phyloP scores from a whole-genome alignment of 176 grass and related monocot species.

The Oryza officinalis region DNA sequence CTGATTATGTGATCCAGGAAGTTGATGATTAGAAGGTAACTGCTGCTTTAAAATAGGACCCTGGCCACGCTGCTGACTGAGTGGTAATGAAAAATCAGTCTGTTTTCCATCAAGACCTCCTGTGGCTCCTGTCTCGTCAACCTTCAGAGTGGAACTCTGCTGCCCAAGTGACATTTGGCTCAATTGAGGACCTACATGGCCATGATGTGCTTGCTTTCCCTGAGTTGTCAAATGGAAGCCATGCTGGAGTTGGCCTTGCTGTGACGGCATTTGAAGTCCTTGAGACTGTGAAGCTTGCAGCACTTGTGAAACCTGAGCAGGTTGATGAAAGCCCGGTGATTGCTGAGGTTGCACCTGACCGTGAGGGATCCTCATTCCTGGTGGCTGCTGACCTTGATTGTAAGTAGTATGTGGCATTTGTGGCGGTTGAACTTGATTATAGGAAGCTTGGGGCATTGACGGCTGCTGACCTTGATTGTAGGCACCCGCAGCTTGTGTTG shows the following conservation, averaged over 20 bases:
- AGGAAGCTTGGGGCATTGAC: constrained; percentile 25
- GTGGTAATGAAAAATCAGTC: constrained; percentile 51
- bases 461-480: constrained; percentile 43
- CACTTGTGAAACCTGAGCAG: constrained; percentile 36
- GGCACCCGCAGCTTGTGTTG: neutral
- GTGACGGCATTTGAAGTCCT: constrained; percentile 46
- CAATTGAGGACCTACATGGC: constrained; percentile 30
- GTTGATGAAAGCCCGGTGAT: constrained; percentile 40
- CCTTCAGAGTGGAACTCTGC: constrained; percentile 40
- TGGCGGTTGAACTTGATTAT: constrained; percentile 50
- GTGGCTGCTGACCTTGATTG: constrained; percentile 55
- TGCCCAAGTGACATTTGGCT: constrained; percentile 48
- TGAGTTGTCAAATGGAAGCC: constrained; percentile 34
- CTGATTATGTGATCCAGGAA: constrained; percentile 40
- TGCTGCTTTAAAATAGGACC: constrained; percentile 34
- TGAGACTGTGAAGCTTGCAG: constrained; percentile 46
- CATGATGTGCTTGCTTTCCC: constrained; percentile 43
- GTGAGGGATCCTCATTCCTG: constrained; percentile 44
- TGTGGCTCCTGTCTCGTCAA: constrained; percentile 31
- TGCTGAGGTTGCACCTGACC: constrained; percentile 57
- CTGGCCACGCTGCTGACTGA: constrained; percentile 50
- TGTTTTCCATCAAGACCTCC: constrained; percentile 51
- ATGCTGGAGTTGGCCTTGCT: constrained; percentile 51
- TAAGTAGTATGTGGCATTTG: constrained; percentile 48
- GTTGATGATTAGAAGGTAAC: constrained; percentile 52